These are phyloP conservation scores for Truncatella angustata DNA, from an alignment of 2,329 filamentous ascomycete genomes.

Conservation along the genomic window DNA sequence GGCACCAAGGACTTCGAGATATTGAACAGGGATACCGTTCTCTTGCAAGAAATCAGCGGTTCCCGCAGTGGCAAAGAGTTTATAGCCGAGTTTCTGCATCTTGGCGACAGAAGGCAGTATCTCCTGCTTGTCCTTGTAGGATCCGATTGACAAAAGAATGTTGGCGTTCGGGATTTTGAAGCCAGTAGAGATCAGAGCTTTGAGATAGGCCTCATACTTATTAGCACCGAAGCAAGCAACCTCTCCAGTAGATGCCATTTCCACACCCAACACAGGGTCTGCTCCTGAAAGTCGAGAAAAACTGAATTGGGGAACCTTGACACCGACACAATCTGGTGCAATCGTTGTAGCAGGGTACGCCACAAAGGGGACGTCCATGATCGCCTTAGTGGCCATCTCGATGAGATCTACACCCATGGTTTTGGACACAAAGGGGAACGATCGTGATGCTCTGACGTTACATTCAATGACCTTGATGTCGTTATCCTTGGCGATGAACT, in stretches of 20 bases:
- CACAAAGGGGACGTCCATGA: conserved; percentile 78
- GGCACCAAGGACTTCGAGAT: conserved; percentile 80
- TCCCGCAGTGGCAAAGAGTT: conserved; percentile 92
- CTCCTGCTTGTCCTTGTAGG: conserved; percentile 97
- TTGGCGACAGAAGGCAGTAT: conserved; percentile 92
- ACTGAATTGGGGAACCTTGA: conserved; percentile 98
- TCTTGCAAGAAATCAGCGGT: conserved; percentile 96
- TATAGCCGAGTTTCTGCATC: conserved; percentile 87
- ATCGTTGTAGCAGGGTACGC: conserved; percentile 80
- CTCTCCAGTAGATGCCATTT: conserved; percentile 99
- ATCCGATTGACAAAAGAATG: conserved; percentile 90
- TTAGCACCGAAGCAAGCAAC: conserved; percentile 94
- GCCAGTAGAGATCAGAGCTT: conserved; percentile 90
- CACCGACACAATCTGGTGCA: conserved; percentile 80
- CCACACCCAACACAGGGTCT: conserved; percentile 93
- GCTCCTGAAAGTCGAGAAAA: conserved; percentile 96
- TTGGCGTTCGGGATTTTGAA: conserved; percentile 97
- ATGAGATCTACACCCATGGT: conserved; percentile 97
- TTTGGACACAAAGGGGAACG: conserved; percentile 98
- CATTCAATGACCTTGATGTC: conserved; percentile 99
- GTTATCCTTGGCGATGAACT: conserved; percentile 99
- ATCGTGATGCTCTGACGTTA: conserved; percentile 93
- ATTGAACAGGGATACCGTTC: conserved; percentile 88
- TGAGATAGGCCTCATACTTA: conserved; percentile 97
- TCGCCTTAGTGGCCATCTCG: conserved; percentile 97